These are phyloP conservation scores for Suillus decipiens DNA, from an alignment of 768 basidiomycete genomes.

Conservation along the genomic window DNA sequence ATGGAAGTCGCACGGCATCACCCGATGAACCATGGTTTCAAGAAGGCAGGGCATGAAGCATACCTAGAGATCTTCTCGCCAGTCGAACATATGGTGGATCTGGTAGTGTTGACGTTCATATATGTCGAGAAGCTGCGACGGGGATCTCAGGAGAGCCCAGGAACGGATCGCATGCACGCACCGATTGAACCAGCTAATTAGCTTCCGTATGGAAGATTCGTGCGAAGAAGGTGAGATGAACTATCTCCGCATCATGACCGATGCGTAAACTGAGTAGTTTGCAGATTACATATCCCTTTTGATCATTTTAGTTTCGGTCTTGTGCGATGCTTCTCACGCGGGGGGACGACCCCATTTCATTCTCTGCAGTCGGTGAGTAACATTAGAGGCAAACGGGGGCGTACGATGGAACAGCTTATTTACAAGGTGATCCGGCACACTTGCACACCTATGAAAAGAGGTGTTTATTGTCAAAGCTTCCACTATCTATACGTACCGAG, in stretches of 20 bases:
- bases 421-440: not conserved
- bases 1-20: slow-evolving; percentile 7
- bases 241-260: not conserved
- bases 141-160: slow-evolving; percentile 9
- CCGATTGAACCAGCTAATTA: slow-evolving; percentile 12
- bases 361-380: not conserved
- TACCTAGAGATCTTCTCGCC: slow-evolving; percentile 26
- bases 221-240: not conserved
- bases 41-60: slow-evolving; percentile 12
- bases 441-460: not conserved
- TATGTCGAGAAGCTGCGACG: slow-evolving; percentile 31
- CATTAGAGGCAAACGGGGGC: not conserved
- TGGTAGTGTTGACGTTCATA: slow-evolving; percentile 32
- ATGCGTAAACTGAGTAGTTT: not conserved
- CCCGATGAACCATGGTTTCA: not conserved
- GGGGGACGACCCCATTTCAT: not conserved
- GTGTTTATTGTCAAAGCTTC: not conserved
- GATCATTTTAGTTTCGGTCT: not conserved
- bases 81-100: slow-evolving; percentile 29
- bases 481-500: not conserved
- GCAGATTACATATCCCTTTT: not conserved
- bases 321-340: not conserved
- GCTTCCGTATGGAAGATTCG: not conserved
- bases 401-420: not conserved
- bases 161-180: slow-evolving; percentile 7